Percentiles rank a stretch among this genome's conserved stretches.
These are phyloP conservation scores for Trichomonas gallinae DNA, from an alignment of 208 protist genomes.

Conservation along the genomic window DNA sequence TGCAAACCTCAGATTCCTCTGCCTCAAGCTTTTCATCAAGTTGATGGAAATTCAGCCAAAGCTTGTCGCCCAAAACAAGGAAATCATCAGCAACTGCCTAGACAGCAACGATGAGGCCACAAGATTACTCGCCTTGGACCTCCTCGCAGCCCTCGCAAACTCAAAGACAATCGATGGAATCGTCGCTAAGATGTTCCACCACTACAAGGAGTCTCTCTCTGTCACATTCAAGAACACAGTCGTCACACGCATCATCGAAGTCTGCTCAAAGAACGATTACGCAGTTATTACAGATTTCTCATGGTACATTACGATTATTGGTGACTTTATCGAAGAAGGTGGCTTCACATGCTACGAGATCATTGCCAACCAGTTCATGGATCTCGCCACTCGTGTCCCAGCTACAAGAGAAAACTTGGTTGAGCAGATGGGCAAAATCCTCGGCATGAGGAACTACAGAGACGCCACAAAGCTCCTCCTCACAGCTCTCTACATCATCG, in stretches of 20 bases:
- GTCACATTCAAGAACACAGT: neutral
- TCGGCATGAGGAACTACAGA: neutral
- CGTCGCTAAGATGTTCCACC: neutral
- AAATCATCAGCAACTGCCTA: neutral
- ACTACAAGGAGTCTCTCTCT: neutral
- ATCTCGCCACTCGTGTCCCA: neutral
- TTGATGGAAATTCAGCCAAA: neutral
- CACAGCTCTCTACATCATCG: neutral
- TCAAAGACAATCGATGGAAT: slow-evolving; percentile 9
- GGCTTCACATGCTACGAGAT: neutral
- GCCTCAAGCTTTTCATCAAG: neutral
- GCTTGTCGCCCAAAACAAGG: slow-evolving; percentile 1
- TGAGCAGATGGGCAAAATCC: neutral
- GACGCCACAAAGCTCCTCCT: neutral
- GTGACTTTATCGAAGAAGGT: neutral
- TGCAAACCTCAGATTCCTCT: neutral
- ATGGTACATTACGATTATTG: neutral
- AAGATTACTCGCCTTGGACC: neutral
- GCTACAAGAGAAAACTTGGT: neutral
- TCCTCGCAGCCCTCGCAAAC: neutral
- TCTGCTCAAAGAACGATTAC: neutral
- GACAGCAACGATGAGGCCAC: neutral
- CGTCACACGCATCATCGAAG: neutral
- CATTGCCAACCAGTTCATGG: neutral
- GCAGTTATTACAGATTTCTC: neutral